A percentile compares a stretch with the other conserved stretches of the same genome.
Evolutionary conservation across 805 yeast species (phyloP).

Genomic region (Naumovozyma baii): DNA sequence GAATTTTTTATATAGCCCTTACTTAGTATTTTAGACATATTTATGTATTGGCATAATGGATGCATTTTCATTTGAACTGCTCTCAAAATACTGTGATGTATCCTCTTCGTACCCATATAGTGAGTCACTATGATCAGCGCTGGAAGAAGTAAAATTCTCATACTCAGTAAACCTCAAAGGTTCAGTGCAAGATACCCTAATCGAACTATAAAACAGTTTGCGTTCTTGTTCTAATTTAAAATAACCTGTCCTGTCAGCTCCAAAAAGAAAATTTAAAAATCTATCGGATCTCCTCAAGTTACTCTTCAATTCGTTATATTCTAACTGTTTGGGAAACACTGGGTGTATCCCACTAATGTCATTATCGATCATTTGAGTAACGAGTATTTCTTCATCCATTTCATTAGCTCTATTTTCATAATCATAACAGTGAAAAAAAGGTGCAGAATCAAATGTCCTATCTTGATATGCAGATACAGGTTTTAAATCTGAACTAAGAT

Average conservation of each 20-base stretch:
- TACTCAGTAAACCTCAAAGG: background rate
- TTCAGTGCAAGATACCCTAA: background rate
- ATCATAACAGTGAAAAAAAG: constrained; percentile 12
- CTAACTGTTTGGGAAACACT: constrained; percentile 19
- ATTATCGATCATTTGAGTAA: constrained; percentile 12
- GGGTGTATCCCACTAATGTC: constrained; percentile 10
- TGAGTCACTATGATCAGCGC: no score
- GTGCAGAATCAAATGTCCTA: constrained; percentile 12
- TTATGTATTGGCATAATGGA: no score
- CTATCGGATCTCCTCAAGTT: constrained; percentile 10
- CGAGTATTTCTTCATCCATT: constrained; percentile 15
- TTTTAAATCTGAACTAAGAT: constrained; percentile 2
- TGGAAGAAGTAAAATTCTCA: background rate
- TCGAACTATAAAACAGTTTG: constrained; percentile 8
- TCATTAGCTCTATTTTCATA: constrained; percentile 16
- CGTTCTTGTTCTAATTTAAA: constrained; percentile 18
- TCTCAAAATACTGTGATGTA: no score
- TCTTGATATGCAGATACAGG: constrained; percentile 2
- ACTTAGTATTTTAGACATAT: no score
- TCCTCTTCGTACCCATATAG: no score
- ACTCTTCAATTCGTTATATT: constrained; percentile 14
- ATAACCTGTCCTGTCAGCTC: constrained; percentile 19
- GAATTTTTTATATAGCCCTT: no score
- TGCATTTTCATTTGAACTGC: no score
- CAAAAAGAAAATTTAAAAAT: constrained; percentile 17